phyloP scores from a whole-genome alignment of 768 basidiomycete species.

The Ephemerocybe angulata region DNA sequence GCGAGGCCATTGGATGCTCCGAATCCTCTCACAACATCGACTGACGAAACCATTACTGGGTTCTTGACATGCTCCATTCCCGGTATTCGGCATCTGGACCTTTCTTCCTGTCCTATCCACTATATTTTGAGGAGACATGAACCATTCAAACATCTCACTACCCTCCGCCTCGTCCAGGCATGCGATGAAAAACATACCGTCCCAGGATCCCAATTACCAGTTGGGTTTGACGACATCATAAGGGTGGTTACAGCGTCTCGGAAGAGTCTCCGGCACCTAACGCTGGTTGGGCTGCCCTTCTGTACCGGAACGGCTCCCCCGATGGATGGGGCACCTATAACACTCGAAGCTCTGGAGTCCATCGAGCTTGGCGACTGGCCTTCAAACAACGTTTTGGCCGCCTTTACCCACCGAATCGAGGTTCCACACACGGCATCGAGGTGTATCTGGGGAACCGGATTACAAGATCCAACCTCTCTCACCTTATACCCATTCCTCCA shows the following conservation, averaged over 20 bases:
- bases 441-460: background rate
- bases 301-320: too few species aligned
- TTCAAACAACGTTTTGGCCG: background rate
- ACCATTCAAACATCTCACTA: background rate
- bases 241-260: too few species aligned
- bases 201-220: too few species aligned
- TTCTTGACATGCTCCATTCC: background rate
- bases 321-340: background rate
- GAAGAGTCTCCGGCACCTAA: background rate
- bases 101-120: background rate
- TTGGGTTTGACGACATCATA: too few species aligned
- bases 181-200: too few species aligned
- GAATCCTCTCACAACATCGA: background rate
- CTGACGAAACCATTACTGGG: background rate
- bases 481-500: background rate
- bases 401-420: background rate
- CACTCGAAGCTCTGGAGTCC: background rate
- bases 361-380: background rate
- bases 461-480: background rate
- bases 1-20: too few species aligned
- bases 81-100: background rate
- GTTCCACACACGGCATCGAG: background rate
- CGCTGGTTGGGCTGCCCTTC: background rate
- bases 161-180: background rate
- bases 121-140: background rate